Base-by-base conservation (phyloP, 2,329 filamentous ascomycete genomes). In the Geosmithia flava region DNA sequence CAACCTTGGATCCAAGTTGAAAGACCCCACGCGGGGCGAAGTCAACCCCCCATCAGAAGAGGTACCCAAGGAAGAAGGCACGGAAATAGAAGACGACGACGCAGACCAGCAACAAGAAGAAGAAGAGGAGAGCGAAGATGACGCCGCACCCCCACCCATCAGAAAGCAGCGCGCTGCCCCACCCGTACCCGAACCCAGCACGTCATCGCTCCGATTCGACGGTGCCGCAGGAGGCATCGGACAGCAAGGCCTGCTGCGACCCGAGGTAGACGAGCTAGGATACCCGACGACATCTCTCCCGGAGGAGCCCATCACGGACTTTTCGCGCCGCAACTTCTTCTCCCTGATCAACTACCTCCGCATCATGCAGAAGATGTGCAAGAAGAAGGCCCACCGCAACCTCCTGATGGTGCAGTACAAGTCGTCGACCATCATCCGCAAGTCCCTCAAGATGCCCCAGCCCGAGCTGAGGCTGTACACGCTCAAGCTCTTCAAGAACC, bases 401-500 rank as follows among this genome's bases (percentile, higher is more conserved):
- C 74, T 98, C 15, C 76, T 97, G 46, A 80, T 98, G 47, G 90
- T 98, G 37, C 87, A 91, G 59, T 97, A 96, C 74, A 97, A 97
- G 67, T 93, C 85, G 45, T 89, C 84, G 49, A 88, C 87, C 50
- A 95, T 96, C 56, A 77, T 98, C 23, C 85, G 89, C 57, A 96
- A 95, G 64, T 83, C 86, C 6, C 79, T 98, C 16, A 91, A 93
- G 56, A 85, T 96, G 20, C 91, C 91, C 0, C 88, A 98, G 59
- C 83, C 83, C 2, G 78, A 88, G 58, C 74, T 98, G 41, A 82
- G 93, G 6, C 81, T 95, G 42, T 97, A 97, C 69, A 95, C 93
- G 0, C 78, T 98, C 56, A 98, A 98, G 67, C 76, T 98, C 0
- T 97, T 97, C 81, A 98, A 98, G 67, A 93, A 89, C 51, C 93